phyloP scores from a whole-genome alignment of 2,329 filamentous ascomycete species.

The Fusarium phyllophilum region DNA sequence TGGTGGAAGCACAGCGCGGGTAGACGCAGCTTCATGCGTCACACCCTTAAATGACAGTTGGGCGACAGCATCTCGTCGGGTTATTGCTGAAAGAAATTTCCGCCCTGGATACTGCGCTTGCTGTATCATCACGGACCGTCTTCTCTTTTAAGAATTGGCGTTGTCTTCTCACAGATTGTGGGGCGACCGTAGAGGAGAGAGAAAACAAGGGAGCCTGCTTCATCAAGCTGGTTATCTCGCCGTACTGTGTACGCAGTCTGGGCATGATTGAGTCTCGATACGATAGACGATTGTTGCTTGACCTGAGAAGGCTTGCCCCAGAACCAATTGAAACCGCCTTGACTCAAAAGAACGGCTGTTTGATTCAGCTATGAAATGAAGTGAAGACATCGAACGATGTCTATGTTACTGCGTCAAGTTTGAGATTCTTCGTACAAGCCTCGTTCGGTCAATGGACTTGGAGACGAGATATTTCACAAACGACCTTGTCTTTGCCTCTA shows the following conservation, averaged over 20 bases:
- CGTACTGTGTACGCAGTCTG: conserved; percentile 6
- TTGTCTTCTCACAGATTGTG: conserved; percentile 10
- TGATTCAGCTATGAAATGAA: conserved; percentile 8
- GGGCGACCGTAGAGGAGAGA: conserved; percentile 13
- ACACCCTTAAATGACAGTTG: conserved; percentile 42
- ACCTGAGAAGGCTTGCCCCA: conserved; percentile 25
- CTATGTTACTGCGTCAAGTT: not conserved
- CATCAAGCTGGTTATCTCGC: conserved; percentile 7
- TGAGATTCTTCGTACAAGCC: not conserved
- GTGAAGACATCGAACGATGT: conserved; percentile 18
- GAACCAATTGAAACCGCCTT: conserved; percentile 33
- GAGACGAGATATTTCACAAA: not conserved
- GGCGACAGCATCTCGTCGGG: conserved; percentile 37
- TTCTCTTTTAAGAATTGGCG: conserved; percentile 7
- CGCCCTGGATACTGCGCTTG: conserved; percentile 29
- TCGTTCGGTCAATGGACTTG: not conserved
- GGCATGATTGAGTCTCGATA: conserved; percentile 1
- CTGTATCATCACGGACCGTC: conserved; percentile 11
- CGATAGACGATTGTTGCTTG: conserved; percentile 11
- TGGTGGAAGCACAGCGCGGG: conserved; percentile 22
- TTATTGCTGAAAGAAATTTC: conserved; percentile 38
- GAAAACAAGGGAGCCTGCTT: conserved; percentile 17
- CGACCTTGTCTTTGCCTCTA: conserved; percentile 1
- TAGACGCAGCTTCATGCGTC: conserved; percentile 19
- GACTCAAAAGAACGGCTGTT: conserved; percentile 27